Percentiles rank a stretch among this genome's conserved stretches.
phyloP scores from a whole-genome alignment of 1,284 basidiomycete genomes.

The Papiliotrema nemorosa region DNA sequence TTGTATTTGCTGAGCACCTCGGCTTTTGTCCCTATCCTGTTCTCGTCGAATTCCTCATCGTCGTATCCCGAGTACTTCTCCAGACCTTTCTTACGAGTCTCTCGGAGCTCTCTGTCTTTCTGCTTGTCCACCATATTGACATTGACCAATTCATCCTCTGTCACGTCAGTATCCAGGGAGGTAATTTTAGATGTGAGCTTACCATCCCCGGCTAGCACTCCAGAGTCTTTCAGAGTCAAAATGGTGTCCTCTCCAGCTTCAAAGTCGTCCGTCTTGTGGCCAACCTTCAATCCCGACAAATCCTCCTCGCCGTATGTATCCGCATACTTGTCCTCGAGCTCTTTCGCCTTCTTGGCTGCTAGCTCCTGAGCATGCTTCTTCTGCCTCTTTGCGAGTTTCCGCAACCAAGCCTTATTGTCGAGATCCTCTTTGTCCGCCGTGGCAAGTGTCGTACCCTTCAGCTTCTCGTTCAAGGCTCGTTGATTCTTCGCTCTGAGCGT shows the following conservation, averaged over 20 bases:
- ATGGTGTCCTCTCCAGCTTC: slow-evolving; percentile 91
- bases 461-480: slow-evolving; percentile 80
- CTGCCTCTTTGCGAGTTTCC: slow-evolving; percentile 78
- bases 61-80: slow-evolving; percentile 90
- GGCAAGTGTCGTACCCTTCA: slow-evolving; percentile 85
- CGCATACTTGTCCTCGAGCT: slow-evolving; percentile 76
- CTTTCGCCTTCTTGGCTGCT: slow-evolving; percentile 63
- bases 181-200: slow-evolving; percentile 18
- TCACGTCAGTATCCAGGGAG: neutral
- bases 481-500: slow-evolving; percentile 61
- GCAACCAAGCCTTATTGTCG: slow-evolving; percentile 74
- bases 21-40: slow-evolving; percentile 69
- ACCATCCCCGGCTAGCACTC: slow-evolving; percentile 91
- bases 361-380: slow-evolving; percentile 80
- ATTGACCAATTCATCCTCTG: slow-evolving; percentile 97
- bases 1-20: slow-evolving; percentile 94
- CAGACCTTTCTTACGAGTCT: slow-evolving; percentile 79
- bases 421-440: slow-evolving; percentile 63
- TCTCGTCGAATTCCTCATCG: slow-evolving; percentile 79
- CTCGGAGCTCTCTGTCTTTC: slow-evolving; percentile 60
- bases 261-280: slow-evolving; percentile 86
- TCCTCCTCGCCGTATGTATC: slow-evolving; percentile 75
- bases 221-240: slow-evolving; percentile 92
- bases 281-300: slow-evolving; percentile 88
- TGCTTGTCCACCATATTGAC: slow-evolving; percentile 86